phyloP scores from a whole-genome alignment of 208 protist species.

The Phytomonas serpens region DNA sequence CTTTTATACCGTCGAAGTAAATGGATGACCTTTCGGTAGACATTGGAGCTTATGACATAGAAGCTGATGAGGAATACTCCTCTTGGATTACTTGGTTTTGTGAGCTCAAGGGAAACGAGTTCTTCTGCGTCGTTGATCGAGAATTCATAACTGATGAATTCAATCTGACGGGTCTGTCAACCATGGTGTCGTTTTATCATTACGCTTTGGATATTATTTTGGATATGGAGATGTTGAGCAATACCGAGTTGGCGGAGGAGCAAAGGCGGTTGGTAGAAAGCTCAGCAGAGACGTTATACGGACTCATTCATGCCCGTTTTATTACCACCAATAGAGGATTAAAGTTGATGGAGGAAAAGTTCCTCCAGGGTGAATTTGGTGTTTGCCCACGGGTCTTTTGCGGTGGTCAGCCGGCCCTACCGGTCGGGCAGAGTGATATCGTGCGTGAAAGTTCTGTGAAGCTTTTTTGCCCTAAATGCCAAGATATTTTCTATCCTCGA shows the following conservation, averaged over 20 bases:
- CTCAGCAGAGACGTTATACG: constrained; percentile 97
- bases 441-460: constrained; percentile 92
- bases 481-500: constrained; percentile 96
- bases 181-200: constrained; percentile 96
- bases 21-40: too few species aligned
- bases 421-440: constrained; percentile 94
- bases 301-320: constrained; percentile 98
- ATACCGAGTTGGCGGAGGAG: constrained; percentile 88
- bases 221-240: constrained; percentile 67
- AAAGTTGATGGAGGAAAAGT: constrained; percentile 97
- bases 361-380: constrained; percentile 92
- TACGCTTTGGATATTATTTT: constrained; percentile 97
- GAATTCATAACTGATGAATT: constrained; percentile 98
- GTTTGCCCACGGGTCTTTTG: constrained; percentile 95
- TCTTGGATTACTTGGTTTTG: constrained; percentile 98
- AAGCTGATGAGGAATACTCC: constrained; percentile 89
- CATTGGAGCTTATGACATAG: constrained; percentile 16
- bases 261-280: constrained; percentile 94
- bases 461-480: constrained; percentile 96
- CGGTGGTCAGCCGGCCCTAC: constrained; percentile 92
- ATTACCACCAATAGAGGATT: constrained; percentile 96
- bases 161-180: constrained; percentile 95
- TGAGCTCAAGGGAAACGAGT: constrained; percentile 97
- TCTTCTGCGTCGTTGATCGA: constrained; percentile 96
- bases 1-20: too few species aligned